Percentiles rank a stretch among this genome's conserved stretches.
Conservation (phyloP, 352 stramenopile species). For the Pythium apleroticum region DNA sequence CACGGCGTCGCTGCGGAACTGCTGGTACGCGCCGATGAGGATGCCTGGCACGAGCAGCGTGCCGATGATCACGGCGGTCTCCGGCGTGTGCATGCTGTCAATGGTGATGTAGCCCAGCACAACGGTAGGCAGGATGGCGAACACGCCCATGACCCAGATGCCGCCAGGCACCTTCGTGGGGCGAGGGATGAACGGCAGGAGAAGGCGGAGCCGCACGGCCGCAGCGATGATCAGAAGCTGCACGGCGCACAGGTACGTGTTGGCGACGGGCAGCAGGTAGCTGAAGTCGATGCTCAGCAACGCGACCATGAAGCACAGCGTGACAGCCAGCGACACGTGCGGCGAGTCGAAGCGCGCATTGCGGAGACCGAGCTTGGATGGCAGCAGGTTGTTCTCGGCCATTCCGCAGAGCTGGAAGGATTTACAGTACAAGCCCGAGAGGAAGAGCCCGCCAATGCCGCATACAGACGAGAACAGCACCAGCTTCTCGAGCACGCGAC, state of each 20-base stretch:
- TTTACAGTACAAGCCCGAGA: slow-evolving; percentile 89
- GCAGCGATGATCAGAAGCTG: slow-evolving; percentile 85
- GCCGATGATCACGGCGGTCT: slow-evolving; percentile 39
- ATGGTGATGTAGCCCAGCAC: slow-evolving; percentile 60
- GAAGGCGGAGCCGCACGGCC: slow-evolving; percentile 60
- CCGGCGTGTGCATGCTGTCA: slow-evolving; percentile 33
- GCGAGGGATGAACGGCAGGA: slow-evolving; percentile 53
- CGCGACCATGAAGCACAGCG: slow-evolving; percentile 28
- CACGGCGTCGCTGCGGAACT: slow-evolving; percentile 18
- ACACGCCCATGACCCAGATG: slow-evolving; percentile 30
- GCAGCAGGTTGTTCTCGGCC: slow-evolving; percentile 82
- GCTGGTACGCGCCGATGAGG: slow-evolving; percentile 16
- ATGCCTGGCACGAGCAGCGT: slow-evolving; percentile 44
- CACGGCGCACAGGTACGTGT: slow-evolving; percentile 72
- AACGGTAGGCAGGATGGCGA: slow-evolving; percentile 37
- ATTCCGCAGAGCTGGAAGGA: slow-evolving; percentile 85
- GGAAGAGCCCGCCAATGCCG: slow-evolving; percentile 86
- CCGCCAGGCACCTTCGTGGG: slow-evolving; percentile 40
- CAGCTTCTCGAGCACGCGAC: slow-evolving; percentile 78
- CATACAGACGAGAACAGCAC: slow-evolving; percentile 75
- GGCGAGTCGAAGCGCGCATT: slow-evolving; percentile 27
- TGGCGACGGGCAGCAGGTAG: slow-evolving; percentile 64
- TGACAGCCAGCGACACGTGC: slow-evolving; percentile 32
- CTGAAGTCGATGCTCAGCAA: slow-evolving; percentile 41
- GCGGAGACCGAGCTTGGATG: slow-evolving; percentile 68